Conservation (phyloP, 225 moss, liverwort and hornwort species). For the Lunularia cruciata region DNA sequence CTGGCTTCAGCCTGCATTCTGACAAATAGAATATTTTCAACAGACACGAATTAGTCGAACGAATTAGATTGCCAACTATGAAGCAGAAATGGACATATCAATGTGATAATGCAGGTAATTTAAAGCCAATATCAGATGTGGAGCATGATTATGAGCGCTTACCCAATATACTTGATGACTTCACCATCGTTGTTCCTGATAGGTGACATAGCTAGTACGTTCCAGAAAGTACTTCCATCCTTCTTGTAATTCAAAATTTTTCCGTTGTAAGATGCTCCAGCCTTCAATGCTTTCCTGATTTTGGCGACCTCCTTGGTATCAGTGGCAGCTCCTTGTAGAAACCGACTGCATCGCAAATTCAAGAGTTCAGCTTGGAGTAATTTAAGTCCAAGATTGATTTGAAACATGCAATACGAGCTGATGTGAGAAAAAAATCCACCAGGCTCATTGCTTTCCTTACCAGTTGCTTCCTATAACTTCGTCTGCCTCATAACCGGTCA, state of each 20-base stretch:
- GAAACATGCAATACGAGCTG: neutral
- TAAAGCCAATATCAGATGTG: neutral
- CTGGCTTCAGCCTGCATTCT: slow-evolving; percentile 43
- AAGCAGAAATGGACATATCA: neutral
- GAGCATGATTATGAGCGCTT: neutral
- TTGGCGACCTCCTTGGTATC: slow-evolving; percentile 19
- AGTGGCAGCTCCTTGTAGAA: slow-evolving; percentile 34
- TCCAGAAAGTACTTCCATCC: slow-evolving; percentile 37
- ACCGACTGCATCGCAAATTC: slow-evolving; percentile 27
- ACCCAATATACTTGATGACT: slow-evolving; percentile 45
- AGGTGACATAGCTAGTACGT: slow-evolving; percentile 35
- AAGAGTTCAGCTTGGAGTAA: neutral
- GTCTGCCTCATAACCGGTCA: slow-evolving; percentile 41
- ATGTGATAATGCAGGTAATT: too few relatives aligned
- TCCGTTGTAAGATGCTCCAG: slow-evolving; percentile 29
- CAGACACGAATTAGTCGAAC: neutral
- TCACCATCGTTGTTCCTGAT: slow-evolving; percentile 33
- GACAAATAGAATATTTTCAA: neutral
- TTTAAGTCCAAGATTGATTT: neutral
- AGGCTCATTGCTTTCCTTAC: slow-evolving; percentile 19
- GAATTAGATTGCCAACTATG: too few relatives aligned
- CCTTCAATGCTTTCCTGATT: slow-evolving; percentile 25
- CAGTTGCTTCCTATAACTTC: slow-evolving; percentile 43
- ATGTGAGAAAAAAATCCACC: neutral
- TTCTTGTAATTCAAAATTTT: slow-evolving; percentile 41